Base-by-base conservation (phyloP, 106 monocot genomes). In the Cymbidium sinense region DNA sequence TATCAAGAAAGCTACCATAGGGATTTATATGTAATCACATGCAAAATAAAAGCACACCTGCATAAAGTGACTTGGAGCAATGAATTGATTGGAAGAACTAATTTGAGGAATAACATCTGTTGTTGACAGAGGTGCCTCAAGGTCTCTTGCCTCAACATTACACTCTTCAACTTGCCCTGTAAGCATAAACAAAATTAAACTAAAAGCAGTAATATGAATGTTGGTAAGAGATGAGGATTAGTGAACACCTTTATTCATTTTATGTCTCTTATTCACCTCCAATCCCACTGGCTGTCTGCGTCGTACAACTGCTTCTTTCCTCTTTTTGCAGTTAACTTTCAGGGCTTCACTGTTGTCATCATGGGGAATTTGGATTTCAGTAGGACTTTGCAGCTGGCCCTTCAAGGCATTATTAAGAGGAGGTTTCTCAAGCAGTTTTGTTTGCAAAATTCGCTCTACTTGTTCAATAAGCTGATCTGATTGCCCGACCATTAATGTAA, bases 381-480 rank as follows among this genome's bases (percentile, higher is more conserved):
- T 50, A 50, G 81, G n/a, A 76, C 64, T 86, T 50, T 51, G 67
- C 31, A 28, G 28, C 58, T 81, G 83, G 18, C 72, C 81, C 79
- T 85, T 89, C 41, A 41, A 70, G 75, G 39, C 34, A 67, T 81
- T 83, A 12, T 30, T 73, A 23, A 78, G 13, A 43, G 82, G 76
- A 79, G 74, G 76, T 77, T 89, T 91, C 41, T 89, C 84, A 34
- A 81, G 54, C 36, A 83, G 52, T 55, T 76, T 83, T 50, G 86
- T 79, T 43, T 83, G 89, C 77, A 88, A 80, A 72, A 86, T 87
- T 70, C 50, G 58, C 74, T 91, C 91, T 30, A 91, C 86, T 74
- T 83, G 85, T 23, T 84, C 89, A 79, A 89, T 75, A 70, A 88
- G 82, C 79, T 83, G 86, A 85, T 87, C 91, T n/a, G 89, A 81